Base-by-base conservation (phyloP, 2,329 filamentous ascomycete species). In the Macrophomina phaseolina region DNA sequence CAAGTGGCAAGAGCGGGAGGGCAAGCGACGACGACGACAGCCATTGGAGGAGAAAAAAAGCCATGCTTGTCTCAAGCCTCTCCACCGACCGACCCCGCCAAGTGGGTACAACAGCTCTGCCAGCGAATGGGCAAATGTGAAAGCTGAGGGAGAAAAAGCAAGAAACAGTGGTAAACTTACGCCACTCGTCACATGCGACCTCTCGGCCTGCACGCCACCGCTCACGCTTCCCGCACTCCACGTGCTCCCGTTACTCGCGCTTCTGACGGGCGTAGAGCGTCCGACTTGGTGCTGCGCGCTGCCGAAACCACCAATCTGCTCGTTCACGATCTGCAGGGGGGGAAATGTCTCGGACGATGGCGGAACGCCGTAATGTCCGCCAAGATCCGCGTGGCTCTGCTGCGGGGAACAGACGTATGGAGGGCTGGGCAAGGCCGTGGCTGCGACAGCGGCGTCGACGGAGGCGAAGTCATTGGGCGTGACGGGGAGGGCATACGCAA, bases 391-490 rank as follows among this genome's bases (percentile, higher is more conserved):
- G 68, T 69, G 52, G 70, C 23, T 68, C 34, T 74, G 73, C 7
- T 72, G 72, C 16, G 78, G 77, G 70, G 77, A 79, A 71, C 77
- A 77, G 67, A 62, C 45, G 58, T 78, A 77, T 7, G 77, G 58
- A 1, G 58, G 58, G 45, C 58, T 62, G 30, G 58, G 58, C 45
- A 62, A 23, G 32, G 42, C 45, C 5, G 58, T 23, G 18, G 58
- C 75, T 58, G 72, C 42, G 56, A n/a, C 42, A 11, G 34, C 56
- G 55, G 78, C 78, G 67, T 79, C 77, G 62, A 78, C 77, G 42
- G 78, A 79, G 46, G 75, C 75, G 52, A 79, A 78, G 49, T 80
- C 77, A 5, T 75, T 76, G 11, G 78, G 77, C 4, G 77, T 79
- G 73, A 79, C 74, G 32, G 77, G 75, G 49, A 78, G 70, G n/a